These are phyloP conservation scores for Ophiostoma quercus DNA, from an alignment of 2,329 filamentous ascomycete genomes.

Conservation along the genomic window DNA sequence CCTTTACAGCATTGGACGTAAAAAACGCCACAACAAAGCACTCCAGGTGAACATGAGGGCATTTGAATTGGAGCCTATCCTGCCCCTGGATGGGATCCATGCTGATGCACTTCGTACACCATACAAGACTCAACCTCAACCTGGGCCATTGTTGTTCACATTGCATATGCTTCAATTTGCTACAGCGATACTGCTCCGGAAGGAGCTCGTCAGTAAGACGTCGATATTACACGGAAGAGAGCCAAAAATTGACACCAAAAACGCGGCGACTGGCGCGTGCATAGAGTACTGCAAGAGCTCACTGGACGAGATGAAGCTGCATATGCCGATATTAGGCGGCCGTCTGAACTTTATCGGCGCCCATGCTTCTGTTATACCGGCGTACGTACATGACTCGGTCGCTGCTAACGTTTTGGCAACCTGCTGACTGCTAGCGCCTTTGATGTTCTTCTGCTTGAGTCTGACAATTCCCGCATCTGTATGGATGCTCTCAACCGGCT, in stretches of 20 bases:
- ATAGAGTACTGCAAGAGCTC: background rate
- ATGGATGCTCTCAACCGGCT: background rate
- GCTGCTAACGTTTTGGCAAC: background rate
- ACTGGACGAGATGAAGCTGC: background rate
- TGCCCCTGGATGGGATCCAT: no score
- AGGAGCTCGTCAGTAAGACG: no score
- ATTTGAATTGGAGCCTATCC: no score
- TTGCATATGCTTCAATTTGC: background rate
- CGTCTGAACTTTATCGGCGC: background rate
- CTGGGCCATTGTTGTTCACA: background rate
- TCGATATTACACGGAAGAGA: no score
- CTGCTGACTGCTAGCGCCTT: background rate
- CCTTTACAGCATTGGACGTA: no score
- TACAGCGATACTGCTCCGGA: no score
- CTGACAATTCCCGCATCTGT: background rate
- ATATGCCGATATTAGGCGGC: background rate
- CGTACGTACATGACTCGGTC: no score
- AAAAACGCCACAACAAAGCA: no score
- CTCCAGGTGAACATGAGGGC: no score
- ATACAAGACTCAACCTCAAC: no score
- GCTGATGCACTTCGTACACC: no score
- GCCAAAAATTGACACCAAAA: background rate
- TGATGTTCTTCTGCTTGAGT: background rate
- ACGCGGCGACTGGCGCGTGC: background rate
- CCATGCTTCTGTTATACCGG: background rate